Evolutionary conservation across 495 filamentous ascomycete genomes (phyloP).

Genomic region (Penicillium diatomitis): DNA sequence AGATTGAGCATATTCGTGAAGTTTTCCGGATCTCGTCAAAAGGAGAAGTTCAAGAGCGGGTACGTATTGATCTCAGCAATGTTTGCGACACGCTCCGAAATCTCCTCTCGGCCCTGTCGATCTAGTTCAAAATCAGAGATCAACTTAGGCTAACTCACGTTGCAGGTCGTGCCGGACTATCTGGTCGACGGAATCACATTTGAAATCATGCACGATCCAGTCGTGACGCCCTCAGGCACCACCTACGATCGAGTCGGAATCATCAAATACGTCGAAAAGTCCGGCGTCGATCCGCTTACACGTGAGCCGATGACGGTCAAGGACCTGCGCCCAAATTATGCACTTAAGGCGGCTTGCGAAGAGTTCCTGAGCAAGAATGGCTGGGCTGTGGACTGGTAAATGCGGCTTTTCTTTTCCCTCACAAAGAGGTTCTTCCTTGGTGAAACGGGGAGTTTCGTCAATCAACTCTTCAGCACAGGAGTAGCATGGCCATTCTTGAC

Average conservation of each 20-base stretch:
- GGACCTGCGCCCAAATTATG: constrained; percentile 78
- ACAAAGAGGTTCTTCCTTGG: neutral
- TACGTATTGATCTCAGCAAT: constrained; percentile 15
- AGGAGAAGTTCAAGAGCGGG: constrained; percentile 52
- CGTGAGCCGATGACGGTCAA: constrained; percentile 57
- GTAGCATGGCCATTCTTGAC: constrained; percentile 3
- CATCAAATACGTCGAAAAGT: constrained; percentile 70
- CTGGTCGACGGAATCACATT: constrained; percentile 86
- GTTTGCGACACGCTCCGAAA: no score
- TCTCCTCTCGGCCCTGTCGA: no score
- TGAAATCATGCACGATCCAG: constrained; percentile 85
- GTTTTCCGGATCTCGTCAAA: constrained; percentile 41
- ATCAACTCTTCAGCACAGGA: constrained; percentile 15
- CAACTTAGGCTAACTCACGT: constrained; percentile 4
- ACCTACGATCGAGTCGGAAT: constrained; percentile 88
- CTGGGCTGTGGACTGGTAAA: constrained; percentile 87
- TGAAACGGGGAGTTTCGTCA: neutral
- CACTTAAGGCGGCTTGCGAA: constrained; percentile 72
- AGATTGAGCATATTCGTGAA: constrained; percentile 40
- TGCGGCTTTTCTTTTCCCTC: neutral
- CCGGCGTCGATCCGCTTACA: constrained; percentile 73
- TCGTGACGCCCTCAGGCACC: constrained; percentile 76
- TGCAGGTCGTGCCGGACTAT: constrained; percentile 70
- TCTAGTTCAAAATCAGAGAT: neutral
- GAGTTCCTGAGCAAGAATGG: constrained; percentile 81